Percentiles rank a stretch among this genome's conserved stretches.
phyloP scores from a whole-genome alignment of 306 rosid genomes.

The Psophocarpus tetragonolobus region DNA sequence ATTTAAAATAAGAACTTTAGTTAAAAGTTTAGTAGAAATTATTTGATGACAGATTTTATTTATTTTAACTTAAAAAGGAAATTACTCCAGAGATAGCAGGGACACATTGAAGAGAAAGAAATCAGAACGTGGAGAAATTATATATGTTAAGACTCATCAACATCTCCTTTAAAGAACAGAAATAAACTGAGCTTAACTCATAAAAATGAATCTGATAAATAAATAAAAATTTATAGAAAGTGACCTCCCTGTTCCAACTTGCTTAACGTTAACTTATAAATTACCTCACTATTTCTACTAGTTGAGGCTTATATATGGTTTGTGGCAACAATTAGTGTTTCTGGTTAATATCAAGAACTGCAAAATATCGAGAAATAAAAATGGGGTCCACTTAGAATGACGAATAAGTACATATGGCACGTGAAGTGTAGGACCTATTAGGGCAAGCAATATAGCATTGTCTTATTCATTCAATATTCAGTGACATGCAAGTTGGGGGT shows the following conservation, averaged over 20 bases:
- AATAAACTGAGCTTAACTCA: neutral
- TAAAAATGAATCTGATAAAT: too few species aligned
- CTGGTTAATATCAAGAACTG: neutral
- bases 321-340: neutral
- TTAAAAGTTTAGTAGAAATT: too few species aligned
- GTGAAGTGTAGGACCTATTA: conserved; percentile 46
- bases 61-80: too few species aligned
- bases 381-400: conserved; percentile 25
- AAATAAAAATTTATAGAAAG: too few species aligned
- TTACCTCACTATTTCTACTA: neutral
- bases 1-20: too few species aligned
- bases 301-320: neutral
- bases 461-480: conserved; percentile 42
- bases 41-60: too few species aligned
- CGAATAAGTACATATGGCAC: conserved; percentile 26
- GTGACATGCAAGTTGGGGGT: conserved; percentile 9
- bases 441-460: conserved; percentile 33
- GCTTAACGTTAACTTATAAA: neutral
- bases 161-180: neutral
- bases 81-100: too few species aligned
- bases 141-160: too few species aligned
- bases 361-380: conserved; percentile 30
- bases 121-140: too few species aligned
- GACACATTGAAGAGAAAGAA: too few species aligned
- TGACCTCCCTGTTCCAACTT: neutral